phyloP scores from a whole-genome alignment of 2,329 filamentous ascomycete genomes.

The Phymatotrichopsis omnivora region DNA sequence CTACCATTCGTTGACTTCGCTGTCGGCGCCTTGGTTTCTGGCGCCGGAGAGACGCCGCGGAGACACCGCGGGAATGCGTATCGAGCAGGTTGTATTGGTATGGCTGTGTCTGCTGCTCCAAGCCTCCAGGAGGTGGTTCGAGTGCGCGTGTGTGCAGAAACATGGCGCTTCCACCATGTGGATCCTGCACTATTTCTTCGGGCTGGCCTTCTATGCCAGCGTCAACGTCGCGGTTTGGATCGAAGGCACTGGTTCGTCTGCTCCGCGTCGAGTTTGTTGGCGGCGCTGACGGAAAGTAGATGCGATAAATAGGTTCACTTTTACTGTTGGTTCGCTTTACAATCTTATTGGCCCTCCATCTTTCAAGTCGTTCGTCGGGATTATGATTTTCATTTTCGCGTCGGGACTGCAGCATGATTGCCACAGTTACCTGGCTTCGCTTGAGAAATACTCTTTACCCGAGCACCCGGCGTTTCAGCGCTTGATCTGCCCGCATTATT shows the following conservation, averaged over 20 bases:
- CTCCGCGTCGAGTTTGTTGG: constrained; percentile 10
- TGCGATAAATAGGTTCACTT: constrained; percentile 24
- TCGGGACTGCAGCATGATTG: constrained; percentile 65
- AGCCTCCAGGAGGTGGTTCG: constrained; percentile 62
- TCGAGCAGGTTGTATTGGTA: constrained; percentile 44
- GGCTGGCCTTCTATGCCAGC: constrained; percentile 63
- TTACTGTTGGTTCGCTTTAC: constrained; percentile 27
- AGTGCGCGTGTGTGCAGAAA: constrained; percentile 56
- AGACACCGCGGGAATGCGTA: constrained; percentile 17
- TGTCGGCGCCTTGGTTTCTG: background rate
- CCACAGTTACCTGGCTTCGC: constrained; percentile 56
- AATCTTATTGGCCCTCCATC: constrained; percentile 34
- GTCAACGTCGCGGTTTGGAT: constrained; percentile 74
- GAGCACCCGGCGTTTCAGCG: constrained; percentile 58
- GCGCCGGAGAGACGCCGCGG: background rate
- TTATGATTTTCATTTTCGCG: constrained; percentile 57
- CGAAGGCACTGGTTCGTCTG: constrained; percentile 58
- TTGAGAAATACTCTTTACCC: constrained; percentile 68
- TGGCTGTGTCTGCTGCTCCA: constrained; percentile 70
- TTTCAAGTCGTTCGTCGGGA: constrained; percentile 46
- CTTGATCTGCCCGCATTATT: constrained; percentile 81
- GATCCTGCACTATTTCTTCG: constrained; percentile 71
- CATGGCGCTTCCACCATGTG: constrained; percentile 68
- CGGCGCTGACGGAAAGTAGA: constrained; percentile 4
- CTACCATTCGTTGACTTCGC: constrained; percentile 39